Evolutionary conservation across 2,329 filamentous ascomycete species (phyloP).

Genomic region (Sporothrix globosa): DNA sequence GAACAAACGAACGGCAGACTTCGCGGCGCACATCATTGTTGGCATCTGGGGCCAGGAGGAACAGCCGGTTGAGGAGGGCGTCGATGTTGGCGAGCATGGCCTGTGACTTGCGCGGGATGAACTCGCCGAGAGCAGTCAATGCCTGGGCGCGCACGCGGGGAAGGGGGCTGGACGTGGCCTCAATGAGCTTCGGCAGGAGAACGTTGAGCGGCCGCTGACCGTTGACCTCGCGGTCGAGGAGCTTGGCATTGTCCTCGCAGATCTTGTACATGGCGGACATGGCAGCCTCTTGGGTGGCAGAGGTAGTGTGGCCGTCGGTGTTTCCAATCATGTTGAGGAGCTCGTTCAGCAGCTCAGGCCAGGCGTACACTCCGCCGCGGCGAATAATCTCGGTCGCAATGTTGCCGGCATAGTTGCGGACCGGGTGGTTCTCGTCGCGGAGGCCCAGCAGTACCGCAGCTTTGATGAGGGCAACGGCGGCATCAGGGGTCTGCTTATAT

Average conservation of each 20-base stretch:
- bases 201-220: conserved; percentile 85
- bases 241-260: conserved; percentile 90
- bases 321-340: conserved; percentile 79
- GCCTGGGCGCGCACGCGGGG: conserved; percentile 79
- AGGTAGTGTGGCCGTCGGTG: conserved; percentile 65
- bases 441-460: conserved; percentile 76
- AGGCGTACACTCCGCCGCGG: conserved; percentile 81
- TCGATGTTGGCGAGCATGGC: conserved; percentile 82
- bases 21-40: conserved; percentile 84
- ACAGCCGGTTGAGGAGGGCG: conserved; percentile 78
- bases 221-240: conserved; percentile 83
- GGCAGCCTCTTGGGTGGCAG: conserved; percentile 83
- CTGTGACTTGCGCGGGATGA: conserved; percentile 81
- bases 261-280: conserved; percentile 94
- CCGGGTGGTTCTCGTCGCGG: conserved; percentile 78
- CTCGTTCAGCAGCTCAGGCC: conserved; percentile 87
- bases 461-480: conserved; percentile 76
- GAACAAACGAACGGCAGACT: conserved; percentile 90
- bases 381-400: conserved; percentile 91
- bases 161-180: conserved; percentile 77
- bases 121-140: conserved; percentile 85
- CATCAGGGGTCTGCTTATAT: conserved; percentile 74
- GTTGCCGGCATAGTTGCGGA: conserved; percentile 87
- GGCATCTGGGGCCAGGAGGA: conserved; percentile 75
- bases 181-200: conserved; percentile 86